Percentiles rank a stretch among this genome's conserved stretches.
Evolutionary conservation across 257 asterid species (phyloP).

Genomic region (Solanum piurae): DNA sequence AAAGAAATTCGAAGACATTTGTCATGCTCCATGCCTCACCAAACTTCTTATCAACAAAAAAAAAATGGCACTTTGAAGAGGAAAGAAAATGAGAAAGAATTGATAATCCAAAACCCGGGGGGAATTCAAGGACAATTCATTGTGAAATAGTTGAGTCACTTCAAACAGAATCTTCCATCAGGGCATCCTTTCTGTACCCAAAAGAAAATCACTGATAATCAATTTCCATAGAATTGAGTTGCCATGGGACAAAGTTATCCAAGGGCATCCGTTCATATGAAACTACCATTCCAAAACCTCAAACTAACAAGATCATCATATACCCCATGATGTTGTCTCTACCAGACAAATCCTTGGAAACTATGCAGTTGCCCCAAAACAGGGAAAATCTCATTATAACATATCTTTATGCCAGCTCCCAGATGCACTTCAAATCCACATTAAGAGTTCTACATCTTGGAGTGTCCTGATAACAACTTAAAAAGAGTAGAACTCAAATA

Average conservation of each 20-base stretch:
- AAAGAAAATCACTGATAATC: not conserved
- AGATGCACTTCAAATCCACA: not conserved
- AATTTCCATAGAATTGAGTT: conserved; percentile 3
- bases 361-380: not conserved
- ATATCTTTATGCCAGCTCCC: not conserved
- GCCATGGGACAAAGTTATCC: not conserved
- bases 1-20: not conserved
- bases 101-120: not conserved
- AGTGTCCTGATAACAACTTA: not conserved
- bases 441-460: not conserved
- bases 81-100: not conserved
- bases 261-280: not conserved
- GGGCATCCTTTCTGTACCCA: conserved; percentile 12
- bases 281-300: not conserved
- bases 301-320: not conserved
- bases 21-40: not conserved
- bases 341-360: not conserved
- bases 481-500: not conserved
- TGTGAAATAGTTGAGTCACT: not conserved
- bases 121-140: not conserved
- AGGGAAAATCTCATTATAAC: not conserved
- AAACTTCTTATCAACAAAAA: not conserved
- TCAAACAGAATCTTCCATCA: conserved; percentile 4
- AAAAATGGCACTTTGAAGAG: not conserved
- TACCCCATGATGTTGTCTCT: not conserved